Percentiles rank a stretch among this genome's conserved stretches.
phyloP scores from a whole-genome alignment of 176 grass and related monocot genomes.

The Poa pratensis region DNA sequence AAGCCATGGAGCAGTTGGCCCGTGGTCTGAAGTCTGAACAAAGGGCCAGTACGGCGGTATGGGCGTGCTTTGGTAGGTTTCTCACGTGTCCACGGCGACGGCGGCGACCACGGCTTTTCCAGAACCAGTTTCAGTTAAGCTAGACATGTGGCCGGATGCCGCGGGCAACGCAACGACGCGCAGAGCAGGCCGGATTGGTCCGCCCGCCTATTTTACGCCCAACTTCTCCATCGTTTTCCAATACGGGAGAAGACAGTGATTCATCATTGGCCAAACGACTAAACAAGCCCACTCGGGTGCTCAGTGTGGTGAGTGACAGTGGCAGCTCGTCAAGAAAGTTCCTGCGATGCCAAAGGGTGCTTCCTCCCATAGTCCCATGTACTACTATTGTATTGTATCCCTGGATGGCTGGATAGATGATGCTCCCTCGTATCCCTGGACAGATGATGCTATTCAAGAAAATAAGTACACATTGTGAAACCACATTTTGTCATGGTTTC shows the following conservation, averaged over 20 bases:
- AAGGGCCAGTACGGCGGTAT: background rate
- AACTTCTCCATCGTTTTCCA: constrained; percentile 9
- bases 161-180: background rate
- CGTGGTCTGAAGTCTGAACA: background rate
- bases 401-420: too few relatives aligned
- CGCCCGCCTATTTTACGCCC: background rate
- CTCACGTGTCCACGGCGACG: background rate
- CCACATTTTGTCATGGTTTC: too few relatives aligned
- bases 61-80: background rate
- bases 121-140: background rate
- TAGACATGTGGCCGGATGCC: constrained; percentile 14
- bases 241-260: background rate
- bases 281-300: background rate
- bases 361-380: too few relatives aligned
- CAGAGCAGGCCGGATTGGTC: background rate
- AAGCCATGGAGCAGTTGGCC: background rate
- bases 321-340: background rate
- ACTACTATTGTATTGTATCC: too few relatives aligned
- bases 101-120: constrained; percentile 36
- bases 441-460: too few relatives aligned
- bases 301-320: background rate
- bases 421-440: too few relatives aligned
- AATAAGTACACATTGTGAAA: too few relatives aligned
- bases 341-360: background rate
- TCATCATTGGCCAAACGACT: background rate